Conservation (phyloP, 2,329 filamentous ascomycete species). For the Stachybotrys echinatus region DNA sequence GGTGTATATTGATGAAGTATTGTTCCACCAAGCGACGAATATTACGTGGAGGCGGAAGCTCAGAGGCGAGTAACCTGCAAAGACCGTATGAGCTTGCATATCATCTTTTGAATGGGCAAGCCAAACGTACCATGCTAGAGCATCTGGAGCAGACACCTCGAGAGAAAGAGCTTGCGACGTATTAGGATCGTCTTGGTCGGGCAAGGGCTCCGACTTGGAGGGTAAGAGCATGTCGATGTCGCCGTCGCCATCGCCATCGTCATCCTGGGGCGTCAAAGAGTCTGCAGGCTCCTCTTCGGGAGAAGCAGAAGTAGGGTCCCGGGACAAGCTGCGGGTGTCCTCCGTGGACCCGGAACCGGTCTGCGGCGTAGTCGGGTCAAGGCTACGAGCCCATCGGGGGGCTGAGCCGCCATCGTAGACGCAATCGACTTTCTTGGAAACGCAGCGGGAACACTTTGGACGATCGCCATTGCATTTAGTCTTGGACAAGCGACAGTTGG, state of each 20-base stretch:
- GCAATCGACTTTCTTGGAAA: constrained; percentile 26
- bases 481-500: constrained; percentile 33
- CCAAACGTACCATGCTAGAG: neutral
- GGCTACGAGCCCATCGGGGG: constrained; percentile 29
- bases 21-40: constrained; percentile 30
- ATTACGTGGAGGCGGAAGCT: constrained; percentile 25
- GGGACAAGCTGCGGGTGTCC: neutral
- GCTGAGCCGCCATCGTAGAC: constrained; percentile 32
- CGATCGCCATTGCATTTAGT: constrained; percentile 36
- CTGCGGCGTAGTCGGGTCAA: constrained; percentile 11
- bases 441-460: constrained; percentile 30
- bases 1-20: constrained; percentile 33
- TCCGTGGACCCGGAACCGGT: neutral
- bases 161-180: neutral
- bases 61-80: constrained; percentile 26
- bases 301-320: constrained; percentile 12
- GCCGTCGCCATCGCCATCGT: neutral
- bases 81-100: neutral
- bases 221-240: neutral
- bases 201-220: neutral
- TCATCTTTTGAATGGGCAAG: neutral
- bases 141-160: neutral
- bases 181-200: neutral
- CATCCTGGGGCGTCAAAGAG: neutral
- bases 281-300: constrained; percentile 12